A percentile compares a stretch with the other conserved stretches of the same genome.
Conservation (phyloP, 2,329 filamentous ascomycete genomes). For the Fusarium oligoseptatum region DNA sequence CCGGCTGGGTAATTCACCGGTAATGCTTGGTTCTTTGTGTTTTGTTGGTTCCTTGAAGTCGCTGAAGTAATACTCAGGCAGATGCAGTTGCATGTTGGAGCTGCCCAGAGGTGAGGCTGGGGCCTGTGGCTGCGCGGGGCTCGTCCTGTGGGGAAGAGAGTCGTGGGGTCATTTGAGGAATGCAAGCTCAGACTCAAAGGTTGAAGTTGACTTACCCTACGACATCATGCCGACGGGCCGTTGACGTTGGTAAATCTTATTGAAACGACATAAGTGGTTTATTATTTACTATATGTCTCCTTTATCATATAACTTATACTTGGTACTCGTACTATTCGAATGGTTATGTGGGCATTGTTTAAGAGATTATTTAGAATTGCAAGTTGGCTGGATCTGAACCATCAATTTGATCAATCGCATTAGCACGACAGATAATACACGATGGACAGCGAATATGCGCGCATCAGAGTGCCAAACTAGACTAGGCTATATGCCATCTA, state of each 20-base stretch:
- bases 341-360: background rate
- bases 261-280: background rate
- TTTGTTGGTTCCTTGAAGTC: constrained; percentile 1
- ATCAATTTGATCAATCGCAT: background rate
- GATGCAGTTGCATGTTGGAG: constrained; percentile 29
- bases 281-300: background rate
- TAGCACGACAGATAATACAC: no score
- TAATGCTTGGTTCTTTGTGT: background rate
- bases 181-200: background rate
- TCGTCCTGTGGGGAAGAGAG: constrained; percentile 27
- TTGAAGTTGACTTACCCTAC: constrained; percentile 19
- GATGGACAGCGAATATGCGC: background rate
- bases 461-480: background rate
- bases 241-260: constrained; percentile 1
- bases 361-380: no score
- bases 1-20: background rate
- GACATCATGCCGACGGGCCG: background rate
- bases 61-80: constrained; percentile 15
- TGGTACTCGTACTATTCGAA: background rate
- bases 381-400: no score
- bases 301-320: background rate
- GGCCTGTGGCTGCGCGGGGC: constrained; percentile 45
- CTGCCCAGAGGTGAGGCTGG: constrained; percentile 39
- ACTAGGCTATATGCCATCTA: background rate
- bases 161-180: background rate